These are phyloP conservation scores for Naumovozyma dairenensis DNA, from an alignment of 805 yeast genomes.

Conservation along the genomic window DNA sequence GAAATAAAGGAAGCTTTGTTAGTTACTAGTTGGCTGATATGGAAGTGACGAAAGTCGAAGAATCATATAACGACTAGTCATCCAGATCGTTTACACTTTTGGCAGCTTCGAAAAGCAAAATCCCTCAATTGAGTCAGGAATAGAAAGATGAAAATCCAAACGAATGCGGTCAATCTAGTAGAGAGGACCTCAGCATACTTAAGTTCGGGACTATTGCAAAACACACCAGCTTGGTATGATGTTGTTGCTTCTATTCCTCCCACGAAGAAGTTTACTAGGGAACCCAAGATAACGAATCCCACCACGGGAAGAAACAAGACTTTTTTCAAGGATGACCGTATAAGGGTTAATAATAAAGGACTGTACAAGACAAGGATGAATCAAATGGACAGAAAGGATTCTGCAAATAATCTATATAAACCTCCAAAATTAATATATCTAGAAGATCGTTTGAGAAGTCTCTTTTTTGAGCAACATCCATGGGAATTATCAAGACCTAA, in stretches of 20 bases:
- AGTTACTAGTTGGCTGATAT: no score
- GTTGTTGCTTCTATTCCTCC: slow-evolving; percentile 84
- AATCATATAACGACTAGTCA: no score
- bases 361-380: slow-evolving; percentile 29
- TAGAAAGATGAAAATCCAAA: slow-evolving; percentile 60
- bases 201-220: slow-evolving; percentile 53
- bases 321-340: slow-evolving; percentile 11
- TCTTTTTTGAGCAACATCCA: slow-evolving; percentile 89
- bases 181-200: slow-evolving; percentile 74
- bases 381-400: slow-evolving; percentile 12
- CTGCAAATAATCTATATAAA: slow-evolving; percentile 15
- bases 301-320: slow-evolving; percentile 5
- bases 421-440: slow-evolving; percentile 28
- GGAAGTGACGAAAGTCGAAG: no score
- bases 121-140: neutral
- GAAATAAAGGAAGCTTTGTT: no score
- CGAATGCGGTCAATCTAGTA: slow-evolving; percentile 64
- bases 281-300: slow-evolving; percentile 22
- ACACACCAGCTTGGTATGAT: slow-evolving; percentile 83
- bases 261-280: slow-evolving; percentile 39
- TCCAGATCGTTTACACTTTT: no score
- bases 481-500: slow-evolving; percentile 96
- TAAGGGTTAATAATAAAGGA: slow-evolving; percentile 10
- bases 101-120: neutral
- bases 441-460: slow-evolving; percentile 70